Evolutionary conservation across 768 basidiomycete genomes (phyloP).

Genomic region (Lentinula sp.): DNA sequence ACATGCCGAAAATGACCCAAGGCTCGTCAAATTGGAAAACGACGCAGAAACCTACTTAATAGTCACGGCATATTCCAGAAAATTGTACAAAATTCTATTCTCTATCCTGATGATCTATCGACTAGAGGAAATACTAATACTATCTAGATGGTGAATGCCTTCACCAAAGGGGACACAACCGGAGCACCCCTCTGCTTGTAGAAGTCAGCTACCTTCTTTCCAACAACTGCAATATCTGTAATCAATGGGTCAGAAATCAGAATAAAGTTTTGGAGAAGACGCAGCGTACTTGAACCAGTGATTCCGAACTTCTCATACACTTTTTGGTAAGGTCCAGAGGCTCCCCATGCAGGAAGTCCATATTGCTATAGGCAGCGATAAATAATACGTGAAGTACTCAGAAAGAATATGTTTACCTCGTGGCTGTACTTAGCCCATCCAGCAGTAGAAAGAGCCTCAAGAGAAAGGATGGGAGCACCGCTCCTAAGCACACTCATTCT

Average conservation of each 20-base stretch:
- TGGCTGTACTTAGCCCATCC: conserved; percentile 92
- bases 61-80: too few relatives aligned
- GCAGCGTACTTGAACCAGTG: conserved; percentile 59
- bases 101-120: neutral
- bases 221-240: conserved; percentile 71
- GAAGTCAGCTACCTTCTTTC: conserved; percentile 83
- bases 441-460: conserved; percentile 77
- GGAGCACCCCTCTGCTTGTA: conserved; percentile 75
- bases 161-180: conserved; percentile 69
- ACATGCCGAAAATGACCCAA: too few relatives aligned
- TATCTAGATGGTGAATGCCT: conserved; percentile 40
- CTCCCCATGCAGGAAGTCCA: conserved; percentile 73
- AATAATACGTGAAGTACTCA: conserved; percentile 5
- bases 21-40: too few relatives aligned
- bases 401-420: conserved; percentile 41
- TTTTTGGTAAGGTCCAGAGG: conserved; percentile 85
- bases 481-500: conserved; percentile 79
- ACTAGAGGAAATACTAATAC: neutral
- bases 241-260: neutral
- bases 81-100: neutral
- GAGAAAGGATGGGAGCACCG: conserved; percentile 83
- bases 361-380: conserved; percentile 42
- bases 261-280: conserved; percentile 11
- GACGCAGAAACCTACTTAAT: too few relatives aligned
- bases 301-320: conserved; percentile 90